A percentile compares a stretch with the other conserved stretches of the same genome.
Conservation (phyloP, 352 stramenopile genomes). For the Phytophthora syringae region DNA sequence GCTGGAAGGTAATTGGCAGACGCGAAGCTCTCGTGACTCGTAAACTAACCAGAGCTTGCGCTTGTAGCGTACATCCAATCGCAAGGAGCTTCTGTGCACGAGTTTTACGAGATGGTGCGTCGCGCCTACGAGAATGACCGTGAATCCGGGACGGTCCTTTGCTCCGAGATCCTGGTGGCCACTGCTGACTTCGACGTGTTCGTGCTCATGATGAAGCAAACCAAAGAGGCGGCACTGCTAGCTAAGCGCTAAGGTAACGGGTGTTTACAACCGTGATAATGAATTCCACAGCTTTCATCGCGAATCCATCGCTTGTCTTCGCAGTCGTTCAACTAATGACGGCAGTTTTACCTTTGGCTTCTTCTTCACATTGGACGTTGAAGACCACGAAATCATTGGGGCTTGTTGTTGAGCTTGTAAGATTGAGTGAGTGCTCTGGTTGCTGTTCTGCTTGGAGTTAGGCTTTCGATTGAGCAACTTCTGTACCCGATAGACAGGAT, state of each 20-base stretch:
- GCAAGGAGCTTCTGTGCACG: slow-evolving; percentile 59
- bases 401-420: slow-evolving; percentile 1
- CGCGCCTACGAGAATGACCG: slow-evolving; percentile 62
- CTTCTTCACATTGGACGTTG: slow-evolving; percentile 51
- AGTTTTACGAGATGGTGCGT: slow-evolving; percentile 74
- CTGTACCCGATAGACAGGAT: slow-evolving; percentile 61
- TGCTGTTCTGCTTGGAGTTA: slow-evolving; percentile 13
- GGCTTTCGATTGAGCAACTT: slow-evolving; percentile 54
- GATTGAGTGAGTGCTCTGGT: slow-evolving; percentile 17
- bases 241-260: slow-evolving; percentile 43
- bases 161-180: slow-evolving; percentile 79
- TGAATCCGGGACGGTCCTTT: slow-evolving; percentile 68
- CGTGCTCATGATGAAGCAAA: slow-evolving; percentile 86
- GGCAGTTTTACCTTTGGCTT: slow-evolving; percentile 73
- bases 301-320: slow-evolving; percentile 66
- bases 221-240: slow-evolving; percentile 67
- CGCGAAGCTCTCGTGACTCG: too few relatives aligned
- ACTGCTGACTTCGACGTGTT: slow-evolving; percentile 85
- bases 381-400: slow-evolving; percentile 51
- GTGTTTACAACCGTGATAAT: neutral
- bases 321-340: slow-evolving; percentile 74
- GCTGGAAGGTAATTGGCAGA: slow-evolving; percentile 82
- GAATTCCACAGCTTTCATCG: slow-evolving; percentile 21
- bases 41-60: neutral
- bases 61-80: slow-evolving; percentile 62